Evolutionary conservation across 352 stramenopile genomes (phyloP), one percentile per base, ranked within the genome.

Genomic region (Phytophthora nicotianae): DNA sequence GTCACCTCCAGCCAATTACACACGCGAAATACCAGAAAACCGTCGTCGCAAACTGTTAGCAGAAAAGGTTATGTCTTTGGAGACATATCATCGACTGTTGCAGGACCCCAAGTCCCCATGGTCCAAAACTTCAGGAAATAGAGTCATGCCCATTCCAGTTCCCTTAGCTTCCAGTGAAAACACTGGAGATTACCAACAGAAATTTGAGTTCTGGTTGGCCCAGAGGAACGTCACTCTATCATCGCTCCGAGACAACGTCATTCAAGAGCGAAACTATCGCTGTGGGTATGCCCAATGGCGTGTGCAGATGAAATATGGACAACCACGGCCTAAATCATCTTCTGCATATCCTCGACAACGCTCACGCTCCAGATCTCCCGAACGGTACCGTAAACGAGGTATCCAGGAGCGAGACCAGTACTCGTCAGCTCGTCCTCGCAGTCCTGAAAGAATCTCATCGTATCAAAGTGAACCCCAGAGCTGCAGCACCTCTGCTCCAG

Each of bases 151-250:
- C 10, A 67, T 71, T 35, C 58, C 63, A n/a, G 51, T 71, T 4
- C 63, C 63, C 29, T 29, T 68, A 10, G 37, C 50, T 7, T 1
- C 13, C 2, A 50, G 42, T 10, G 58, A 71, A 23, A 63, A 43
- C 5, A 6, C 32, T 5, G 50, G 35, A 11, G 63, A 71, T 20
- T 71, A 71, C 21, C 58, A 64, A 23, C 57, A 66, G 21, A 67
- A 68, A n/a, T 71, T 71, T n/a, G 38, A 71, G 29, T 71, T 71
- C 23, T 71, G 63, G 63, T 40, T 68, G 11, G 58, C 58, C 4
- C 63, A 68, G 27, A 49, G 50, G 11, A 54, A 64, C 24, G 27
- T 71, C 45, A 55, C 50, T 2, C 32, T 71, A 14, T 38, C 49
- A 9, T 54, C 50, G 10, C 32, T 68, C 16, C 56, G 24, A 50